These are phyloP conservation scores for Phytopythium aichiense DNA, from an alignment of 352 stramenopile genomes.

Conservation along the genomic window DNA sequence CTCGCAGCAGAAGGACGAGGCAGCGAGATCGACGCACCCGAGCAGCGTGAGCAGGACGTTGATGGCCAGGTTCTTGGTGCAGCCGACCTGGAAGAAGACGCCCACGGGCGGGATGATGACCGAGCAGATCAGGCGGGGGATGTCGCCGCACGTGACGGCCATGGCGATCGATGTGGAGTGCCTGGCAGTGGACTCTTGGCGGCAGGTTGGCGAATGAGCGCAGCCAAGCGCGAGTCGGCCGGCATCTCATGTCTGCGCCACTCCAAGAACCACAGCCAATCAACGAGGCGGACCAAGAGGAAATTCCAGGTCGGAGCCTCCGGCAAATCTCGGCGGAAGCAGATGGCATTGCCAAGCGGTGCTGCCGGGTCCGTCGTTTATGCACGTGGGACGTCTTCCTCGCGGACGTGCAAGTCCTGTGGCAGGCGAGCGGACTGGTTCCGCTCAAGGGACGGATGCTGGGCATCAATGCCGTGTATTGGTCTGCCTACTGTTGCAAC, in stretches of 20 bases:
- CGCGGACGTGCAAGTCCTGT: neutral
- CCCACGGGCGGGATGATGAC: constrained; percentile 46
- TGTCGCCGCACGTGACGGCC: constrained; percentile 50
- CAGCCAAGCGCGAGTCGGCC: no score
- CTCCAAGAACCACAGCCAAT: no score
- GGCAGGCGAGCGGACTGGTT: neutral
- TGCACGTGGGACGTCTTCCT: neutral
- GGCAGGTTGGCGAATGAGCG: neutral
- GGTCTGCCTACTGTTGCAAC: neutral
- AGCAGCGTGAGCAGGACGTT: constrained; percentile 63
- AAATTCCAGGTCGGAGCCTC: no score
- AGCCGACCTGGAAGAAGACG: constrained; percentile 52
- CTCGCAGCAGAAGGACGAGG: no score
- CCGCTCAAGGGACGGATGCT: no score
- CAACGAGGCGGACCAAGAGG: no score
- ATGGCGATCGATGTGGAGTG: constrained; percentile 11
- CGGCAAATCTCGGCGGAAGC: no score
- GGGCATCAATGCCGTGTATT: neutral
- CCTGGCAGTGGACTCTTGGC: no score
- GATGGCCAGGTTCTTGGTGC: constrained; percentile 56
- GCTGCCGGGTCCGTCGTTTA: no score
- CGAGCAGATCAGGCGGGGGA: constrained; percentile 41
- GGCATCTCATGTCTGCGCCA: no score
- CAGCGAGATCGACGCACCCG: constrained; percentile 21
- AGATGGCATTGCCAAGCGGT: no score